Conservation (phyloP, 2,329 filamentous ascomycete species). For the Akanthomyces lecanii region DNA sequence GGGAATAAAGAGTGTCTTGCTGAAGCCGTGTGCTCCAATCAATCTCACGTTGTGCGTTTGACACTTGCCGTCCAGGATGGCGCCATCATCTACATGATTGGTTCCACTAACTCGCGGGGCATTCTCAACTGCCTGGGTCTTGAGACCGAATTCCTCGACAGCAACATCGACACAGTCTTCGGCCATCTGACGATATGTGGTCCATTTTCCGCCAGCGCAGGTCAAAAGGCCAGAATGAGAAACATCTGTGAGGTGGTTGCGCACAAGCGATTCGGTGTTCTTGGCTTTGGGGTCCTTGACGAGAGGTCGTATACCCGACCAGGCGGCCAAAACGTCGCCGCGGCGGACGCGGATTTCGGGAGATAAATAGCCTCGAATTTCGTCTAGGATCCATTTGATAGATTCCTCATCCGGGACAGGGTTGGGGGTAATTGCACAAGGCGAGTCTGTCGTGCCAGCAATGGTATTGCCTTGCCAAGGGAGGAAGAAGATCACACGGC, state of each 20-base stretch:
- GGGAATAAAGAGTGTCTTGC: conserved; percentile 88
- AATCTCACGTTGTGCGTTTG: conserved; percentile 80
- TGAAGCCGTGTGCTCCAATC: conserved; percentile 81
- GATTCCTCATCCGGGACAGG: conserved; percentile 77
- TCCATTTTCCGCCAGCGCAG: conserved; percentile 88
- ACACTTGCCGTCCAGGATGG: conserved; percentile 61
- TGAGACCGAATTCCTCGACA: conserved; percentile 62
- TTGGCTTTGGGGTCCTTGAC: conserved; percentile 82
- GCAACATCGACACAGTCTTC: conserved; percentile 84
- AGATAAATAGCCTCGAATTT: conserved; percentile 76
- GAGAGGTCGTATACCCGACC: conserved; percentile 82
- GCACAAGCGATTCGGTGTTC: conserved; percentile 82
- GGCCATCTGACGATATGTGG: conserved; percentile 88
- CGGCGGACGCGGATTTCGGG: conserved; percentile 81
- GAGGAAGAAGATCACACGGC: conserved; percentile 87
- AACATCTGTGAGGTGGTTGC: conserved; percentile 78
- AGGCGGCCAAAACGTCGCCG: conserved; percentile 83
- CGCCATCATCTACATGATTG: conserved; percentile 65
- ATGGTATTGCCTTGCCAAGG: conserved; percentile 93
- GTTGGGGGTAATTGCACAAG: conserved; percentile 66
- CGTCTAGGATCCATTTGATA: conserved; percentile 82
- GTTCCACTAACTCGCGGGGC: conserved; percentile 67
- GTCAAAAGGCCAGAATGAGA: conserved; percentile 78
- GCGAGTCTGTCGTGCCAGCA: conserved; percentile 80
- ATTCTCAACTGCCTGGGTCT: conserved; percentile 51